phyloP scores from a whole-genome alignment of 805 yeast genomes.

The Blastobotrys attinorum region DNA sequence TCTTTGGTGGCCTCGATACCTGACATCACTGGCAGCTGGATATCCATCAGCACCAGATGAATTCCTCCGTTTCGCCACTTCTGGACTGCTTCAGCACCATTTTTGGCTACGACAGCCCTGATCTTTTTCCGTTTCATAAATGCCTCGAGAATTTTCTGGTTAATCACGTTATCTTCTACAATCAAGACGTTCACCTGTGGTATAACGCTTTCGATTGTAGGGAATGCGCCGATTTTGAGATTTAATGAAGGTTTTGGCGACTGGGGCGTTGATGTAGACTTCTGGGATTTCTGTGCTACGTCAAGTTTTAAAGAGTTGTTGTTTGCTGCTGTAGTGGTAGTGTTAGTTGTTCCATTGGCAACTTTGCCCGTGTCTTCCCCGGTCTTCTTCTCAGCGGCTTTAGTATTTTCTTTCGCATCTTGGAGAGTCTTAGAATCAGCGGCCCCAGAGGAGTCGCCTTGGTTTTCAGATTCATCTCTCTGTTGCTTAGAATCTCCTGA shows the following conservation, averaged over 20 bases:
- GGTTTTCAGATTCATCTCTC: too few relatives aligned
- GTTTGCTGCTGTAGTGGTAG: neutral
- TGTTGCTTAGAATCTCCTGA: neutral
- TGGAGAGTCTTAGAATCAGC: too few relatives aligned
- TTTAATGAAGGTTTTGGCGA: too few relatives aligned
- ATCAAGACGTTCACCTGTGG: constrained; percentile 87
- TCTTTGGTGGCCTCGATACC: constrained; percentile 94
- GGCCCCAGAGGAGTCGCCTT: too few relatives aligned
- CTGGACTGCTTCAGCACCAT: constrained; percentile 91
- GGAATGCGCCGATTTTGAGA: too few relatives aligned
- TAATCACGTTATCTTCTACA: constrained; percentile 94
- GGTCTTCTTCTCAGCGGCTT: too few relatives aligned
- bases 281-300: too few relatives aligned
- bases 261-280: constrained; percentile 14
- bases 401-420: too few relatives aligned
- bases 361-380: too few relatives aligned
- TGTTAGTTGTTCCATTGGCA: neutral
- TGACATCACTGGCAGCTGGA: constrained; percentile 91
- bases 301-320: too few relatives aligned
- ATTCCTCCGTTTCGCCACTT: constrained; percentile 93
- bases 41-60: constrained; percentile 93
- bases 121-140: constrained; percentile 81
- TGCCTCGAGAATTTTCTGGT: constrained; percentile 84
- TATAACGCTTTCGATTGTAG: constrained; percentile 55
- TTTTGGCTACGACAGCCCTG: constrained; percentile 77